Conservation (phyloP, 176 grass and related monocot species). For the Oryza brachyantha region DNA sequence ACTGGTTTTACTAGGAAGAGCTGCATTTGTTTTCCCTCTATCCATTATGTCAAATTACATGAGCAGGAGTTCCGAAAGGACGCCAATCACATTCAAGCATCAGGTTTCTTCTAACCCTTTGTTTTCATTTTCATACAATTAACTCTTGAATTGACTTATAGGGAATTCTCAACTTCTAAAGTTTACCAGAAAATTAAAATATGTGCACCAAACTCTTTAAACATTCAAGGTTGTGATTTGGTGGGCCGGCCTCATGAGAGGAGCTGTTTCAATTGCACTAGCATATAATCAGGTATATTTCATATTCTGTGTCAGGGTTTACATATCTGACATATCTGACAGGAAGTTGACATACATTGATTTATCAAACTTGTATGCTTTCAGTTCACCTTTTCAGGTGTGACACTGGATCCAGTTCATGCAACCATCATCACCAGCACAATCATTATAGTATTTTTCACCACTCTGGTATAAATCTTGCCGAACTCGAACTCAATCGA, state of each 20-base stretch:
- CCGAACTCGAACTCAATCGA: not conserved
- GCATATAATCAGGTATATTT: constrained; percentile 73
- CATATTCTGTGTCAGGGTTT: not conserved
- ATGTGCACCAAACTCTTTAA: constrained; percentile 9
- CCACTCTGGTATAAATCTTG: constrained; percentile 54
- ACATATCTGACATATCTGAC: not conserved
- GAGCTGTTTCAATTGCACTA: constrained; percentile 74
- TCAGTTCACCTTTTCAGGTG: constrained; percentile 74
- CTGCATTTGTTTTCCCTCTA: constrained; percentile 74
- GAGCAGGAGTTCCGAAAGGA: constrained; percentile 56
- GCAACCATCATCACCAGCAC: constrained; percentile 83
- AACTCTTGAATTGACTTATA: not conserved
- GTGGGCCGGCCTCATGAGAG: constrained; percentile 96
- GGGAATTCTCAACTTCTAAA: not conserved
- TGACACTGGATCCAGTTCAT: constrained; percentile 56
- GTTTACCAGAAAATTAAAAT: constrained; percentile 8
- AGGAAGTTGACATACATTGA: not conserved
- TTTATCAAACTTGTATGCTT: constrained; percentile 24
- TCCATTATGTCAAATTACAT: constrained; percentile 69
- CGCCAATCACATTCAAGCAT: constrained; percentile 76
- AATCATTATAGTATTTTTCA: constrained; percentile 70
- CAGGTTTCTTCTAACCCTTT: constrained; percentile 50
- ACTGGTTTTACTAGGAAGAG: constrained; percentile 60
- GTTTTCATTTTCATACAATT: not conserved
- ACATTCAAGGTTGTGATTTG: constrained; percentile 68